A percentile compares a stretch with the other conserved stretches of the same genome.
Evolutionary conservation across 1,139 yeast species (phyloP).

Genomic region (Yamadazyma conglobata): DNA sequence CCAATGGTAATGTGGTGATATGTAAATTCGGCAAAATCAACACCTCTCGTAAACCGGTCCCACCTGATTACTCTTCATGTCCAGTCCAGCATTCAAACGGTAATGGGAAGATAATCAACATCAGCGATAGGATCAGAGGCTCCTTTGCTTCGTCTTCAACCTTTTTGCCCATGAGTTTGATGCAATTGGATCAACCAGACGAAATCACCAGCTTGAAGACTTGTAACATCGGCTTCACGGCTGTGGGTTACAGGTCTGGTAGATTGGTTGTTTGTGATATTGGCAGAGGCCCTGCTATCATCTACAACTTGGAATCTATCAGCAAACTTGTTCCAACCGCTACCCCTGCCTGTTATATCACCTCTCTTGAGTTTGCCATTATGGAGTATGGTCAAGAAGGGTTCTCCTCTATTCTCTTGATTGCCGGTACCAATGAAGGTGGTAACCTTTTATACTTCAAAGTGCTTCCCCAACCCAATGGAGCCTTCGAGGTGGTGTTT

Average conservation of each 20-base stretch:
- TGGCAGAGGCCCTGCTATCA: conserved; percentile 79
- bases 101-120: conserved; percentile 32
- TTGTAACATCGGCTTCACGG: conserved; percentile 82
- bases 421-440: conserved; percentile 80
- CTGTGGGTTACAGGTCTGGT: conserved; percentile 77
- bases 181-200: conserved; percentile 36
- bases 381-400: conserved; percentile 64
- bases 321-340: conserved; percentile 38
- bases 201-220: conserved; percentile 59
- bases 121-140: conserved; percentile 32
- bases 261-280: conserved; percentile 68
- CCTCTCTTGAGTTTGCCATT: conserved; percentile 69
- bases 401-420: conserved; percentile 67
- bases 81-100: conserved; percentile 34
- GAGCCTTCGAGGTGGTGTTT: conserved; percentile 63
- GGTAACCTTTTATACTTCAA: conserved; percentile 64
- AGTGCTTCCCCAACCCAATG: conserved; percentile 62
- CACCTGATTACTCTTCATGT: conserved; percentile 28
- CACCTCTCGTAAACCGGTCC: conserved; percentile 13
- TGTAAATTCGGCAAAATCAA: conserved; percentile 60
- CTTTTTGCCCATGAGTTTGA: conserved; percentile 62
- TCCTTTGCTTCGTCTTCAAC: conserved; percentile 29
- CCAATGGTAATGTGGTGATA: conserved; percentile 69
- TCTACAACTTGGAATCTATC: conserved; percentile 50
- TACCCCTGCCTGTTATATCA: conserved; percentile 39